Evolutionary conservation across 495 filamentous ascomycete species (phyloP), one percentile per base, ranked within the genome.

Genomic region (Daldinia childiae): DNA sequence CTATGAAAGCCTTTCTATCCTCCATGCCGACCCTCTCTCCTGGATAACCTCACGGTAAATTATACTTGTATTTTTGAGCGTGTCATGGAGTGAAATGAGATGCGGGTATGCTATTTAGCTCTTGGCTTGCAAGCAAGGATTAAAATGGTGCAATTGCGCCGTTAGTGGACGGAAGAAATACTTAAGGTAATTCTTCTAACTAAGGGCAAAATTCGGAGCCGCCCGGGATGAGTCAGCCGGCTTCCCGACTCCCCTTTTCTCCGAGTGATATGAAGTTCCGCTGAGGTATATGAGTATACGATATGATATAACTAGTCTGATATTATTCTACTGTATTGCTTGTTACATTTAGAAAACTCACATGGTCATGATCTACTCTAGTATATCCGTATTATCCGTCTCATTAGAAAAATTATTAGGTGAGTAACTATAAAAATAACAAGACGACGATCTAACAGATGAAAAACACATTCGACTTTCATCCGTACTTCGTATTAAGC

Each of bases 401-500:
- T 11, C 43, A 11, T 12, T 21, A 9, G 43, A 48, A 9, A 48
- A 24, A 11, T 24, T 21, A 48, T 24, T 24, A 24, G 3, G 9
- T 24, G 9, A 2, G 3, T 19, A 7, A 8, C 8, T 8, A 48
- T 48, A 48, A 21, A 9, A 12, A 48, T 7, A 19, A 19, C 43
- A 48, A 48, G 3, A 21, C 19, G 2, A 1, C 19, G 1, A 24
- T 19, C 17, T 26, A 29, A 32, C 26, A 24, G 27, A 14, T 11
- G n/a, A 1, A 5, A 36, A 36, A 4, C 3, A 7, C 0, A 34
- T 30, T 3, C 3, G 15, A 24, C 12, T 2, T 57, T 69, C 56
- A 75, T 19, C 77, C 78, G 79, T 95, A 96, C 72, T 93, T 95
- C 36, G 77, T 78, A 39, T 90, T 77, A 74, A 96, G 79, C 54